Base-by-base conservation (phyloP, 78 protist species). In the Protostelium mycophagum region DNA sequence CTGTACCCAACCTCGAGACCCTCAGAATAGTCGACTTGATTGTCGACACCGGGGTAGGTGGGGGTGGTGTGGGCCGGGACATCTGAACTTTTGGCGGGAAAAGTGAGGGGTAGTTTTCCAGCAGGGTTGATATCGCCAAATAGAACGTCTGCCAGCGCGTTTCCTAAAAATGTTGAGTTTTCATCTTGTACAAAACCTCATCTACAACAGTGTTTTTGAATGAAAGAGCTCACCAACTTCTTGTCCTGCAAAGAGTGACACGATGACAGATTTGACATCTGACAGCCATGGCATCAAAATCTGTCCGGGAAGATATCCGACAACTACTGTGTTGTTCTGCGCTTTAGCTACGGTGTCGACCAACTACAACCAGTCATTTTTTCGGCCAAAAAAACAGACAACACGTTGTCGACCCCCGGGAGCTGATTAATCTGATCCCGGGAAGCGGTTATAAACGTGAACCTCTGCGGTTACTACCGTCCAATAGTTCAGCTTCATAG, bases 111-210 rank as follows among this genome's bases (percentile, higher is more conserved):
- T 28, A 93, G 90, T n/a, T 91, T 39, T 31, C 94, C 97, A 1
- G 94, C 88, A 87, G 97, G 97, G 37, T 95, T 95, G 87, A 86
- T 63, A 35, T 89, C 39, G n/a, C 97, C 97, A 38, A 90, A 38
- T 28, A 95, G 36, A 35, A 93, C 91, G 84, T 95, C 94, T 28
- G 96, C 94, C 34, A 95, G 37, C 63, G 96, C 95, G 84, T 86
- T 63, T 36, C 97, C 97, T 51, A 16, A 51, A n/a, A n/a, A n/a
- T n/a, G n/a, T n/a, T 51, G 73, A 51, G 31, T 5, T 51, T 5
- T 51, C 73, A 51, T 51, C 31, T 25, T 51, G 73, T 51, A 16
- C 16, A 16, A 51, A 16, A 51, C 73, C 31, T 51, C 73, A 51
- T 51, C 73, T n/a, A n/a, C n/a, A n/a, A n/a, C n/a, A n/a, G n/a